Evolutionary conservation across 805 yeast genomes (phyloP).

Genomic region (Wickerhamiella occidentalis): DNA sequence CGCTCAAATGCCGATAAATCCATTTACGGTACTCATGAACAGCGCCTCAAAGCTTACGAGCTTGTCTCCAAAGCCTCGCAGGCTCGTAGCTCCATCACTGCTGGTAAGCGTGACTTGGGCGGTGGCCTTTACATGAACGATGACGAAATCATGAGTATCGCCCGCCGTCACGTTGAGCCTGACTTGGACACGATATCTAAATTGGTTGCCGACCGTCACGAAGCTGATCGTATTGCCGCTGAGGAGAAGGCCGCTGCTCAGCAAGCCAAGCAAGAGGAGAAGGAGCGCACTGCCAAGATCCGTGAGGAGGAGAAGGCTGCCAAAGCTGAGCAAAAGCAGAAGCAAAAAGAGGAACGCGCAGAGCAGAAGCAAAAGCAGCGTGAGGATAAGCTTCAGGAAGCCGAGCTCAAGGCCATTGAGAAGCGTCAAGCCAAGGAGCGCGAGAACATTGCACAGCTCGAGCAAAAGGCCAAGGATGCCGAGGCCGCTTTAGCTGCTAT

Average conservation of each 20-base stretch:
- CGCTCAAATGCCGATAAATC: conserved; percentile 33
- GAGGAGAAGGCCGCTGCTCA: conserved; percentile 30
- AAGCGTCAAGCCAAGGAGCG: conserved; percentile 12
- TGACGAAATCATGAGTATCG: conserved; percentile 67
- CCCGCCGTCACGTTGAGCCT: conserved; percentile 69
- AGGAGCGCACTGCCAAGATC: conserved; percentile 19
- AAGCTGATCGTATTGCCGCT: conserved; percentile 36
- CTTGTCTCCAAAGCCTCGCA: conserved; percentile 59
- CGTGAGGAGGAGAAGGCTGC: conserved; percentile 22
- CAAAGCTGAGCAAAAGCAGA: conserved; percentile 31
- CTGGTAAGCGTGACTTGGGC: conserved; percentile 62
- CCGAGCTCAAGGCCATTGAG: conserved; percentile 17
- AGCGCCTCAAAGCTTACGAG: conserved; percentile 61
- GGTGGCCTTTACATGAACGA: conserved; percentile 74
- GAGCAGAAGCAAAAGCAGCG: conserved; percentile 15
- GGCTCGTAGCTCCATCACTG: conserved; percentile 38
- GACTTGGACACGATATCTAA: conserved; percentile 60
- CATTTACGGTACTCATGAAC: conserved; percentile 37
- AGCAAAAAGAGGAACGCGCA: conserved; percentile 25
- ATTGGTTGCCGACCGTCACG: conserved; percentile 60
- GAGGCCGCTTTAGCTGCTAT: conserved; percentile 12
- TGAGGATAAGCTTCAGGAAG: conserved; percentile 13
- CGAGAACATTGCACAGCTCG: conserved; percentile 2
- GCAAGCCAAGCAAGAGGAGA: conserved; percentile 33
- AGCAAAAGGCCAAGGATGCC: conserved; percentile 13